Conservation (phyloP, 768 basidiomycete species). For the Pholiota molesta region DNA sequence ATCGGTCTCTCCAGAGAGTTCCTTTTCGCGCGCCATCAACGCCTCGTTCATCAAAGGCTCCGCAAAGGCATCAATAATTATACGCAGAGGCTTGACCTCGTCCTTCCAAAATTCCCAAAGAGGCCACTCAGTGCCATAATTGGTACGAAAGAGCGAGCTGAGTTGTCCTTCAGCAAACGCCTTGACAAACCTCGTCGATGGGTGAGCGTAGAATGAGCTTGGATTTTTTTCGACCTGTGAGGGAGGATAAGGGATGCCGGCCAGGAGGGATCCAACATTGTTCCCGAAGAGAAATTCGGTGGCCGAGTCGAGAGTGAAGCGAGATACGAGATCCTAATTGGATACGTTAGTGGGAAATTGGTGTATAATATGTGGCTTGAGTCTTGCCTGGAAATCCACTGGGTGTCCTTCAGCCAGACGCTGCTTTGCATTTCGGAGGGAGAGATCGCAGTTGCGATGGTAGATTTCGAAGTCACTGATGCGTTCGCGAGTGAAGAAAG, state of each 20-base stretch:
- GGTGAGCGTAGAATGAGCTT: slow-evolving; percentile 30
- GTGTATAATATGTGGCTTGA: background rate
- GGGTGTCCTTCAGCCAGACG: slow-evolving; percentile 49
- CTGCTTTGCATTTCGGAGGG: slow-evolving; percentile 44
- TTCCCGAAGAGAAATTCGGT: slow-evolving; percentile 63
- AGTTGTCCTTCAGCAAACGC: slow-evolving; percentile 54
- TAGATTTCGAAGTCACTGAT: slow-evolving; percentile 66
- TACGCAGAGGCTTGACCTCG: slow-evolving; percentile 42
- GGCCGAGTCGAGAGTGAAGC: slow-evolving; percentile 68
- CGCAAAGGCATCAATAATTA: slow-evolving; percentile 49
- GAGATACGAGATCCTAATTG: slow-evolving; percentile 48
- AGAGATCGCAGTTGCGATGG: slow-evolving; percentile 51
- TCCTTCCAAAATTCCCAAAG: slow-evolving; percentile 55
- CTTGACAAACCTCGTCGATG: slow-evolving; percentile 45
- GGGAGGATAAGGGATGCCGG: slow-evolving; percentile 54
- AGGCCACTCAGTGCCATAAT: slow-evolving; percentile 38
- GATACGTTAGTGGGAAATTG: slow-evolving; percentile 32
- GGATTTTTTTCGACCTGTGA: slow-evolving; percentile 28
- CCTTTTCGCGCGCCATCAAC: slow-evolving; percentile 37
- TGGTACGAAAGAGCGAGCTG: slow-evolving; percentile 36
- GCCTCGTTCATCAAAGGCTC: slow-evolving; percentile 53
- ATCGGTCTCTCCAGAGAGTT: slow-evolving; percentile 28
- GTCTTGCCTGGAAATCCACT: slow-evolving; percentile 58
- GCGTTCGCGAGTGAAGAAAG: slow-evolving; percentile 66
- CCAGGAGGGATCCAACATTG: slow-evolving; percentile 51